Base-by-base conservation (phyloP, 129 eudicot genomes). In the Calendula officinalis region DNA sequence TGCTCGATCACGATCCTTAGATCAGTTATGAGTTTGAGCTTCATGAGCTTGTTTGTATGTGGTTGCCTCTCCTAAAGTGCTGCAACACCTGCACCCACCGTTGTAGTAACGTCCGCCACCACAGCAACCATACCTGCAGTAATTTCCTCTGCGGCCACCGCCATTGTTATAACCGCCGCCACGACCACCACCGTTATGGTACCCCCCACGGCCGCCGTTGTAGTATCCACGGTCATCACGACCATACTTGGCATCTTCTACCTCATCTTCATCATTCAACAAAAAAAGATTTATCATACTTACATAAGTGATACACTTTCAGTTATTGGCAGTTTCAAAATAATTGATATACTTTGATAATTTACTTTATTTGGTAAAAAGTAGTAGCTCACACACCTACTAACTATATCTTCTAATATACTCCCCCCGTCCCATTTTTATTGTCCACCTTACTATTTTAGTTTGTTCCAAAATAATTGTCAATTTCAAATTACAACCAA, bases 21-120 rank as follows among this genome's bases (percentile, higher is more conserved):
- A 73, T 73, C 51, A 73, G 61, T 73, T 73, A 38, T 65, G 72
- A 52, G 64, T 61, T 43, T 71, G 47, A 7, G 59, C 43, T 7
- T 69, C 51, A 8, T 70, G 75, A 14, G 67, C 66, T 65, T 73
- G 78, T 56, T 73, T 65, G 54, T 64, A 65, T 8, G 60, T 72
- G 13, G 60, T 56, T 56, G 78, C 72, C 61, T 73, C 78, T 13
- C 36, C 72, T 7, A 27, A 40, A 56, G 70, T 72, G 49, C 41
- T 63, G 50, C 77, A 72, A 36, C 77, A 72, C 65, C 64, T 63
- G 42, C 77, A 72, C 32, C 77, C 77, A 5, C 61, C 42, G 8
- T 63, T 53, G 39, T 62, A 42, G 58, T 73, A 73, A 65, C 64
- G 49, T 17, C 76, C 48, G 3, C 46, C 45, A 14, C 77, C 65